These are phyloP conservation scores for Manihot esculenta DNA, from an alignment of 441 rosid species.

Conservation along the genomic window DNA sequence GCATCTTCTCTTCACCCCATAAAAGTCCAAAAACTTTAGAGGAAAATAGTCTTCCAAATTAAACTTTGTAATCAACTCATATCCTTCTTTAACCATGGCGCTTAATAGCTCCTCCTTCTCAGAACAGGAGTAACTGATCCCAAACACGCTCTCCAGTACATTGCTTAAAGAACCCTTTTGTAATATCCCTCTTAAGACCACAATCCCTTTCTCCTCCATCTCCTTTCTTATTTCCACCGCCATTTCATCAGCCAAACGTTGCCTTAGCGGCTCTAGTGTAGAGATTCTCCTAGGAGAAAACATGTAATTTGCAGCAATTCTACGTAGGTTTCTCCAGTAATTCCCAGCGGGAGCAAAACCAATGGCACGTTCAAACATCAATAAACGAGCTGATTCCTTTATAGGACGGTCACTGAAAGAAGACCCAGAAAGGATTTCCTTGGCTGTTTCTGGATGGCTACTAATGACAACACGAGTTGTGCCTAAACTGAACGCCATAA, in stretches of 20 bases:
- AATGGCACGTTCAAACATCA: conserved; percentile 72
- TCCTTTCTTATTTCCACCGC: conserved; percentile 20
- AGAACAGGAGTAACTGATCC: conserved; percentile 17
- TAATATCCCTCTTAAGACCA: conserved; percentile 39
- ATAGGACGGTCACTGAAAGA: conserved; percentile 63
- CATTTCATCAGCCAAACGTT: conserved; percentile 40
- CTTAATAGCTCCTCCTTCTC: conserved; percentile 32
- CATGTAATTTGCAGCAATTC: conserved; percentile 52
- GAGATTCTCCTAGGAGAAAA: conserved; percentile 54
- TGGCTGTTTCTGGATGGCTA: conserved; percentile 63
- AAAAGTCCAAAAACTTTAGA: conserved; percentile 46
- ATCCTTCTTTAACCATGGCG: conserved; percentile 55
- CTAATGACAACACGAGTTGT: conserved; percentile 47
- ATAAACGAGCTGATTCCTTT: conserved; percentile 50
- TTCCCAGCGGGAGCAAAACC: conserved; percentile 63
- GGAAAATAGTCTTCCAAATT: conserved; percentile 64
- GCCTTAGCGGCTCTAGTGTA: conserved; percentile 38
- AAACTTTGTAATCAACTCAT: conserved; percentile 43
- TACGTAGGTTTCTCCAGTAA: conserved; percentile 58
- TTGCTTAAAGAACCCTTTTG: conserved; percentile 49
- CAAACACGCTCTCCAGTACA: conserved; percentile 57
- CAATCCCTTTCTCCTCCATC: conserved; percentile 33
- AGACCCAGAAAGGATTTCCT: conserved; percentile 50
- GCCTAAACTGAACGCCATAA: conserved; percentile 64
- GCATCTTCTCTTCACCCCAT: conserved; percentile 63